Evolutionary conservation across 352 stramenopile genomes (phyloP).

Genomic region (Pythium sukuiense): DNA sequence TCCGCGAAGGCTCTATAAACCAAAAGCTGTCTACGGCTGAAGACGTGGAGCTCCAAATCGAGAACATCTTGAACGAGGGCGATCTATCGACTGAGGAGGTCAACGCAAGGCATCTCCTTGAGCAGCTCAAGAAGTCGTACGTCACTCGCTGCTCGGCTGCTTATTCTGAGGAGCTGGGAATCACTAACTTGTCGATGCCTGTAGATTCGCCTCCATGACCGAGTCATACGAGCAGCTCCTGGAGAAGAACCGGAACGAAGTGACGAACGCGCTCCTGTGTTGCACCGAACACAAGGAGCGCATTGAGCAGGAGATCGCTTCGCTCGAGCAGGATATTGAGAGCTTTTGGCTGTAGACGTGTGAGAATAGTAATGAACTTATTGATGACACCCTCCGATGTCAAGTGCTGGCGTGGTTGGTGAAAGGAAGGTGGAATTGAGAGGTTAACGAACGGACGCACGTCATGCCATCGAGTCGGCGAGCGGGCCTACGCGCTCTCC

Average conservation of each 20-base stretch:
- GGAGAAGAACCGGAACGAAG: constrained; percentile 58
- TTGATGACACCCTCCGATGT: constrained; percentile 9
- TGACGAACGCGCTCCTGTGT: constrained; percentile 59
- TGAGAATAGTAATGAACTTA: constrained; percentile 20
- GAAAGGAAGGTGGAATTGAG: background rate
- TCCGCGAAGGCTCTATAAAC: constrained; percentile 37
- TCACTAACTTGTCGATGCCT: background rate
- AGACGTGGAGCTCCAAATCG: constrained; percentile 74
- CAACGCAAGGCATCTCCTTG: constrained; percentile 39
- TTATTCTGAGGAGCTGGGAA: too few relatives aligned
- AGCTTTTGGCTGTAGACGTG: constrained; percentile 42
- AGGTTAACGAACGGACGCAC: background rate
- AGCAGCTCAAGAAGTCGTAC: constrained; percentile 58
- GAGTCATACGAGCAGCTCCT: constrained; percentile 50
- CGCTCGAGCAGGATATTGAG: constrained; percentile 56
- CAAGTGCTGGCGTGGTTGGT: background rate
- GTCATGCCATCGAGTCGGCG: background rate
- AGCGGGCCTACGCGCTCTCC: constrained; percentile 23
- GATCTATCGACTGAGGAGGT: constrained; percentile 48
- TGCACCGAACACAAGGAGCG: constrained; percentile 70
- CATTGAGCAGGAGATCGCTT: constrained; percentile 57
- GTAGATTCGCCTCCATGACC: constrained; percentile 49
- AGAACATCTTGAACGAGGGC: constrained; percentile 60
- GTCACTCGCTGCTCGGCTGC: constrained; percentile 11
- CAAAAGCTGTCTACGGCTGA: constrained; percentile 54